Base-by-base conservation (phyloP, 2,329 filamentous ascomycete species). In the Colletotrichum navitas region DNA sequence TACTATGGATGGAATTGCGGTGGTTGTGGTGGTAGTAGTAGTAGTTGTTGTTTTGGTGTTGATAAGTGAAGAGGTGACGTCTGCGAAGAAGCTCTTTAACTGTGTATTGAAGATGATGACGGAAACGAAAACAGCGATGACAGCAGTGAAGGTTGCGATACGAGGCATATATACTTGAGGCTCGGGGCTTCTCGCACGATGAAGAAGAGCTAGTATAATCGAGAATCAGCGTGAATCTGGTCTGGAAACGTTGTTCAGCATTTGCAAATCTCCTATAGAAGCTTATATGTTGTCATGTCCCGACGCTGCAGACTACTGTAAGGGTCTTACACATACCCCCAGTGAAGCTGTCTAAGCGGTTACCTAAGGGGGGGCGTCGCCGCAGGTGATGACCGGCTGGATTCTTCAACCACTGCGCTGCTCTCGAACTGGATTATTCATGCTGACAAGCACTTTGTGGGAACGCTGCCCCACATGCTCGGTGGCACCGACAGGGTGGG, bases 91-190 rank as follows among this genome's bases (percentile, higher is more conserved):
- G 68, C 74, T 75, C 64, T 74, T 75, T 63, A 76, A 73, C 73
- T 75, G 73, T 72, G 74, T 72, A 75, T 76, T 76, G 72, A 76
- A 75, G 76, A 80, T 76, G 77, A 78, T 75, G 75, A 81, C 82
- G 77, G 82, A 83, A 76, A 82, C 73, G 76, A 78, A 74, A 77
- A 79, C 76, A 75, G 80, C 77, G 61, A 83, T 76, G 79, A 82
- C 77, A 69, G 80, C 80, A 77, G 75, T 71, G 58, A 77, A 66
- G 70, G 78, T 74, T 73, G 76, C 73, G 75, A 80, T 73, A 56
- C 80, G 81, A 73, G 76, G 76, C 81, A 84, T 84, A 81, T 83
- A 83, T 83, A 81, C 75, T 68, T 49, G 26, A 26, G 0, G n/a
- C 3, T 43, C 16, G 8, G 24, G 16, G 3, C 14, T 45, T 49